Evolutionary conservation across 1,139 yeast genomes (phyloP).

Genomic region (Candida sp.): DNA sequence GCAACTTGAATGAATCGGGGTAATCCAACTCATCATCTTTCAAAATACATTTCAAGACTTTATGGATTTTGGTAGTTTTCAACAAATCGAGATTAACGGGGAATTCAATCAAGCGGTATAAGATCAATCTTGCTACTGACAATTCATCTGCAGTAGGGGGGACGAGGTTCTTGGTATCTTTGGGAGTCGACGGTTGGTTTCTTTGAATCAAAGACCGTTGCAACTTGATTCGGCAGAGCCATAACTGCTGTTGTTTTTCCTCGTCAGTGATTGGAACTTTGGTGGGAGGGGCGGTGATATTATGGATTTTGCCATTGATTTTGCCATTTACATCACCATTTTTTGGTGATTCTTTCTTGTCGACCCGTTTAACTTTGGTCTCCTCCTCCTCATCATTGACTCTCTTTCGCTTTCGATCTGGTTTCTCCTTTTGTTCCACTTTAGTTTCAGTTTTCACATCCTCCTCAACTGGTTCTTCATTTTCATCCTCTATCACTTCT

Average conservation of each 20-base stretch:
- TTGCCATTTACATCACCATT: slow-evolving; percentile 7
- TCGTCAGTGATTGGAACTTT: slow-evolving; percentile 21
- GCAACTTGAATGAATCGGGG: slow-evolving; percentile 46
- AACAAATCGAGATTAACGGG: slow-evolving; percentile 54
- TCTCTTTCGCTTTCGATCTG: slow-evolving; percentile 7
- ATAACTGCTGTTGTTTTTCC: slow-evolving; percentile 43
- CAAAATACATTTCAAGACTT: slow-evolving; percentile 48
- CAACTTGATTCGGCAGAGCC: slow-evolving; percentile 46
- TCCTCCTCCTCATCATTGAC: slow-evolving; percentile 3
- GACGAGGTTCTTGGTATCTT: slow-evolving; percentile 27
- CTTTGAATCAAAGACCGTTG: slow-evolving; percentile 45
- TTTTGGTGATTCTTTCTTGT: slow-evolving; percentile 7
- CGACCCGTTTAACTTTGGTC: slow-evolving; percentile 3
- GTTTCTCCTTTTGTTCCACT: slow-evolving; percentile 1
- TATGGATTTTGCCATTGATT: slow-evolving; percentile 8
- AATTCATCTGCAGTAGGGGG: slow-evolving; percentile 54
- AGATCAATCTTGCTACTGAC: slow-evolving; percentile 47
- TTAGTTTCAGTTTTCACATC: slow-evolving; percentile 7
- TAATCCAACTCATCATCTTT: slow-evolving; percentile 39
- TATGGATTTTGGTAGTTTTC: slow-evolving; percentile 51
- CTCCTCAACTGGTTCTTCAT: slow-evolving; percentile 7
- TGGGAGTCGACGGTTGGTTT: slow-evolving; percentile 37
- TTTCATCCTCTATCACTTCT: slow-evolving; percentile 11
- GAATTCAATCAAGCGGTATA: slow-evolving; percentile 48
- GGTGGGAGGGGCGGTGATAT: slow-evolving; percentile 2